Evolutionary conservation across 306 rosid species (phyloP).

Genomic region (Cucumis sativus): DNA sequence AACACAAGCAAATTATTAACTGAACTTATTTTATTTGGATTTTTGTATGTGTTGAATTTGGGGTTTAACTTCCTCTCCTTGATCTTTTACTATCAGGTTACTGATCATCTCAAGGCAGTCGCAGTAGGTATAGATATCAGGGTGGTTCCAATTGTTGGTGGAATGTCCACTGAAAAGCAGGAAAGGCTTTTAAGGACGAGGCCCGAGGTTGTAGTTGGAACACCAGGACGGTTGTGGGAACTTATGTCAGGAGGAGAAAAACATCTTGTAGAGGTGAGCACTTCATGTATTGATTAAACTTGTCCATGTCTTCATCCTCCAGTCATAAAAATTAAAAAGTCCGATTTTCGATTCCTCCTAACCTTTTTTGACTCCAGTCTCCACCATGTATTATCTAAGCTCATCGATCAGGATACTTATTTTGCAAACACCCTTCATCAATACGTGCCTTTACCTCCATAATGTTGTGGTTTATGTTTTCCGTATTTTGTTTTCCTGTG

Average conservation of each 20-base stretch:
- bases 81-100: constrained; percentile 36
- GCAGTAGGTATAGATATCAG: constrained; percentile 45
- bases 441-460: neutral
- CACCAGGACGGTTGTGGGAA: constrained; percentile 98
- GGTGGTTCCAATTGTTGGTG: constrained; percentile 88
- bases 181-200: constrained; percentile 62
- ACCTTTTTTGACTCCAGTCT: constrained; percentile 11
- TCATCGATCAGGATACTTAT: neutral
- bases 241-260: constrained; percentile 79
- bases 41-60: constrained; percentile 8
- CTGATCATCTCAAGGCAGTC: constrained; percentile 71
- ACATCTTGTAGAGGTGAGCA: constrained; percentile 73
- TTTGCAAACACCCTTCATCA: neutral
- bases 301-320: neutral
- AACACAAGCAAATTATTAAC: neutral
- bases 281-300: neutral
- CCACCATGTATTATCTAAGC: neutral
- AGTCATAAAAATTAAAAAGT: neutral
- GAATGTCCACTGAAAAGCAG: constrained; percentile 85
- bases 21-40: neutral
- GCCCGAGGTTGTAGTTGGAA: constrained; percentile 90
- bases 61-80: neutral
- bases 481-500: neutral
- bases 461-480: neutral
- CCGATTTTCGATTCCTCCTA: neutral